phyloP scores from a whole-genome alignment of 176 grass and related monocot genomes.

The Aegilops tauschii region DNA sequence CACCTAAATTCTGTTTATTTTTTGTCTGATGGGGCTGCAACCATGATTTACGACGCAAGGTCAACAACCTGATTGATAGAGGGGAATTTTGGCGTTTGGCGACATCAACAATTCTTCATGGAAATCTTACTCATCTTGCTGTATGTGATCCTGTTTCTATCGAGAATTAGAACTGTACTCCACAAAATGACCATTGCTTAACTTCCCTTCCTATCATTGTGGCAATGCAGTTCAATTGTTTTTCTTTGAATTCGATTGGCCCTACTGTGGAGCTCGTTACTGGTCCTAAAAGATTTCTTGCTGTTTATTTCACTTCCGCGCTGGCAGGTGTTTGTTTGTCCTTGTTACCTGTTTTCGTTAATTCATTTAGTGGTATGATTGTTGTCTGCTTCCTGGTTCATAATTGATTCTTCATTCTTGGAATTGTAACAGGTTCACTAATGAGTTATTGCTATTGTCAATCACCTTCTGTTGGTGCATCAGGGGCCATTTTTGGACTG shows the following conservation, averaged over 20 bases:
- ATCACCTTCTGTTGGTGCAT: constrained; percentile 77
- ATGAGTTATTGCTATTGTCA: constrained; percentile 69
- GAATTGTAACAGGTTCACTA: constrained; percentile 65
- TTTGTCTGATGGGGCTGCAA: constrained; percentile 2
- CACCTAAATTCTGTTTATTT: neutral
- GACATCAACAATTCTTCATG: constrained; percentile 83
- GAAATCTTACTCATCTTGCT: constrained; percentile 77
- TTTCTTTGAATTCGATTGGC: constrained; percentile 92
- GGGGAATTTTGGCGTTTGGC: constrained; percentile 88
- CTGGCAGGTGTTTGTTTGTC: constrained; percentile 58
- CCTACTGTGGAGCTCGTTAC: constrained; percentile 71
- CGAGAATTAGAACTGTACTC: neutral
- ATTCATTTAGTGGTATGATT: neutral
- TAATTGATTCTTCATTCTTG: constrained; percentile 21
- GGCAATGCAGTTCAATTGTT: constrained; percentile 75
- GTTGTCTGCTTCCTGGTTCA: constrained; percentile 9
- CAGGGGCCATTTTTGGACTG: constrained; percentile 91
- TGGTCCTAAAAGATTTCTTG: constrained; percentile 69
- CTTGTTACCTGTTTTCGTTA: neutral
- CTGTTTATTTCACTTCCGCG: constrained; percentile 80
- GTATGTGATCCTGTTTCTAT: constrained; percentile 32
- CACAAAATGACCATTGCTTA: neutral
- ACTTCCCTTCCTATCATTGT: constrained; percentile 18
- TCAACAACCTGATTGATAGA: constrained; percentile 88
- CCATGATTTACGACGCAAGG: constrained; percentile 35